phyloP scores from a whole-genome alignment of 1,284 basidiomycete species.

The Tetrapyrgos nigripes region DNA sequence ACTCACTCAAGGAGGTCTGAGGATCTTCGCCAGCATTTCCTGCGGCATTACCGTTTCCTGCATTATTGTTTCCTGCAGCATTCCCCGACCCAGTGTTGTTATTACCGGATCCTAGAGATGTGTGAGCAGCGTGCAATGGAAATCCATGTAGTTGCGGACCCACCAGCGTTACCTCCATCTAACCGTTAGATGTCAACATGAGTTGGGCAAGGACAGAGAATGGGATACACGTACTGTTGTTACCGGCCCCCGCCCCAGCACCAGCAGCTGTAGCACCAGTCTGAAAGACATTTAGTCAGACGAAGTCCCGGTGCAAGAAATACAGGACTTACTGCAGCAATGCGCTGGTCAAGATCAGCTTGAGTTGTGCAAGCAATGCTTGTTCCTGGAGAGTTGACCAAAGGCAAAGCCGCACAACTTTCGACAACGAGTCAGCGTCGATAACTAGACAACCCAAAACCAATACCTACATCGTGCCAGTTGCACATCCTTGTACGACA shows the following conservation, averaged over 20 bases:
- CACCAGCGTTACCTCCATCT: too few relatives aligned
- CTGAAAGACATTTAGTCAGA: slow-evolving; percentile 5
- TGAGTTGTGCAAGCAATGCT: slow-evolving; percentile 53
- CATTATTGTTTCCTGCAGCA: neutral
- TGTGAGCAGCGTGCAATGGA: too few relatives aligned
- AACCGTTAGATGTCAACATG: too few relatives aligned
- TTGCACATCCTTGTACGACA: slow-evolving; percentile 45
- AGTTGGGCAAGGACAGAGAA: too few relatives aligned
- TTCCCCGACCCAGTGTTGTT: slow-evolving; percentile 14
- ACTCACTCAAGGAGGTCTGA: slow-evolving; percentile 50
- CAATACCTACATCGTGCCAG: slow-evolving; percentile 48
- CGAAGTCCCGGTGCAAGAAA: neutral
- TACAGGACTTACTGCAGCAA: slow-evolving; percentile 42
- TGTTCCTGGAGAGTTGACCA: slow-evolving; percentile 50
- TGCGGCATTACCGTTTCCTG: slow-evolving; percentile 20
- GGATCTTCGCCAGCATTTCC: slow-evolving; percentile 24
- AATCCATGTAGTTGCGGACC: too few relatives aligned
- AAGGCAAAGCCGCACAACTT: slow-evolving; percentile 62
- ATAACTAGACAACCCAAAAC: neutral
- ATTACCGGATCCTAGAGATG: too few relatives aligned
- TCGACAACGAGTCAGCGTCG: slow-evolving; percentile 1
- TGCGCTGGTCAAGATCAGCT: slow-evolving; percentile 44
- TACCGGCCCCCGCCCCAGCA: neutral
- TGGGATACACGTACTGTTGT: too few relatives aligned
- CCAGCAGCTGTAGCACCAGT: slow-evolving; percentile 15